Evolutionary conservation across 2,329 filamentous ascomycete genomes (phyloP).

Genomic region (Botrytis deweyae): DNA sequence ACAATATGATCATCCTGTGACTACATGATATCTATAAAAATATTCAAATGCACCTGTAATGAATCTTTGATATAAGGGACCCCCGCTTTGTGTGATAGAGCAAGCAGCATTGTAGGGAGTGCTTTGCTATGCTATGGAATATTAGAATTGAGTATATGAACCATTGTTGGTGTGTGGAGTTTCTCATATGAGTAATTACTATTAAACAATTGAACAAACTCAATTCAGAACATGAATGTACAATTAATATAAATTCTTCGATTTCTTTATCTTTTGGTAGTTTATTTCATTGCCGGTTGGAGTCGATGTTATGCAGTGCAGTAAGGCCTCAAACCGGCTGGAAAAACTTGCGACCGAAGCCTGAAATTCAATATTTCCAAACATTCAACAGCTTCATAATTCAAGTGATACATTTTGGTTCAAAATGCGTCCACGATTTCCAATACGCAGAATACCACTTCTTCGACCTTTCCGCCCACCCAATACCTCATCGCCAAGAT

Average conservation of each 20-base stretch:
- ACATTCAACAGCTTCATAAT: background rate
- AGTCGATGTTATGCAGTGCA: background rate
- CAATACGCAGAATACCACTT: conserved; percentile 43
- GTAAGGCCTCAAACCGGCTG: background rate
- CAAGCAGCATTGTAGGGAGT: background rate
- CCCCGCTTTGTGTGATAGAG: background rate
- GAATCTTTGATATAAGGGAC: background rate
- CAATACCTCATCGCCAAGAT: conserved; percentile 41
- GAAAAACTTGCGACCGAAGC: conserved; percentile 19
- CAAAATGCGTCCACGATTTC: conserved; percentile 38
- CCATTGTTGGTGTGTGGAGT: background rate
- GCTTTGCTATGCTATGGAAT: background rate
- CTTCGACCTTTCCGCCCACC: conserved; percentile 43
- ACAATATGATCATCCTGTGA: background rate
- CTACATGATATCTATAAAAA: background rate
- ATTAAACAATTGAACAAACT: background rate
- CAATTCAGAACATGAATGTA: background rate
- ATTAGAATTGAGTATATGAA: background rate
- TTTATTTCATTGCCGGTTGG: background rate
- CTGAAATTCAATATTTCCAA: conserved; percentile 3
- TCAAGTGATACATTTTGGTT: background rate
- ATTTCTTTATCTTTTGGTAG: background rate
- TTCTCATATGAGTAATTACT: background rate
- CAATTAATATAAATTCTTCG: background rate
- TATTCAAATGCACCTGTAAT: background rate